Evolutionary conservation across 306 rosid genomes (phyloP).

Genomic region (Carpinus viminea): DNA sequence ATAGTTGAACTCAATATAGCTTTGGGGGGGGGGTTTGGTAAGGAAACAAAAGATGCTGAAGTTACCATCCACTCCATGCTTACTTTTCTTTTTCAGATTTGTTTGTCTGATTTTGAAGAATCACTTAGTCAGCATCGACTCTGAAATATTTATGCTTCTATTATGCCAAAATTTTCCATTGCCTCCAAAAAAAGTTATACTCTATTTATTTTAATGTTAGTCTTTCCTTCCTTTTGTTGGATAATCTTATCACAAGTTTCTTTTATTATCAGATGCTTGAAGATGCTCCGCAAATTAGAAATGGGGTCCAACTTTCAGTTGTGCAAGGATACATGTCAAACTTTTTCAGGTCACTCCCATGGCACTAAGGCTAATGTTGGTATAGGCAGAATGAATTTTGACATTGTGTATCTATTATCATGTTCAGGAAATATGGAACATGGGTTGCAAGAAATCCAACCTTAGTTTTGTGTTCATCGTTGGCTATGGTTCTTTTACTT

Average conservation of each 20-base stretch:
- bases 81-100: neutral
- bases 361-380: slow-evolving; percentile 26
- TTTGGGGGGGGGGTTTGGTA: no score
- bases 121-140: neutral
- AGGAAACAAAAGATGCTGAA: neutral
- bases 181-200: neutral
- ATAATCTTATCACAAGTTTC: slow-evolving; percentile 18
- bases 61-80: neutral
- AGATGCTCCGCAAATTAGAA: slow-evolving; percentile 56
- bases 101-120: neutral
- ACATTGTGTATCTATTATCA: slow-evolving; percentile 22
- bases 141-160: neutral
- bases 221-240: slow-evolving; percentile 24
- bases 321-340: slow-evolving; percentile 92
- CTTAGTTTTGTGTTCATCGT: slow-evolving; percentile 66
- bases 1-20: neutral
- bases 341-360: slow-evolving; percentile 63
- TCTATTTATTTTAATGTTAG: neutral
- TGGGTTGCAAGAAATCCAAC: slow-evolving; percentile 89
- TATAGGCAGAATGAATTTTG: slow-evolving; percentile 32
- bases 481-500: slow-evolving; percentile 71
- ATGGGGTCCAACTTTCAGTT: slow-evolving; percentile 65
- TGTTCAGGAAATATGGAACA: slow-evolving; percentile 80
- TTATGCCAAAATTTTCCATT: neutral
- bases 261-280: slow-evolving; percentile 60